Evolutionary conservation across 192 early-diverging fungal genomes (phyloP).

Genomic region (Gryganskiella cystojenkinii): DNA sequence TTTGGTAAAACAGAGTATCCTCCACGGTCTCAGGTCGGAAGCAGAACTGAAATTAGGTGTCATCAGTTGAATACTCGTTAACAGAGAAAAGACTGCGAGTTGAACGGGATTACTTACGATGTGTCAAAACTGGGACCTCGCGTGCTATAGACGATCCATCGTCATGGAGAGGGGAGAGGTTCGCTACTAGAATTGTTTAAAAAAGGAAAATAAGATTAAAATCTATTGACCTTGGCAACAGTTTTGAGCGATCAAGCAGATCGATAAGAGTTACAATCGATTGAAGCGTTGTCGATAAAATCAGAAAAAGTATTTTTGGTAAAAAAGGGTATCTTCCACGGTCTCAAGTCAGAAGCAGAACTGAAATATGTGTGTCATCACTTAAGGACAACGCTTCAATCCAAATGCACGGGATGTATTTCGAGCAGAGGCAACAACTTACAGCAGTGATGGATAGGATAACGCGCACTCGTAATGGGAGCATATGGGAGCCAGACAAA

Average conservation of each 20-base stretch:
- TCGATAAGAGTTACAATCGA: too few relatives aligned
- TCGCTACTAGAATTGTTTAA: too few relatives aligned
- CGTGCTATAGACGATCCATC: neutral
- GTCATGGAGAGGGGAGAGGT: neutral
- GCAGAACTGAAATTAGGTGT: slow-evolving; percentile 55
- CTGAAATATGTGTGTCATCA: slow-evolving; percentile 55
- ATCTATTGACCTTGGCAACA: neutral
- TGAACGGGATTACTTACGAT: slow-evolving; percentile 19
- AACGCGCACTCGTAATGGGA: too few relatives aligned
- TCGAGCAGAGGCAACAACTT: neutral
- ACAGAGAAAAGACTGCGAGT: neutral
- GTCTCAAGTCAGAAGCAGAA: slow-evolving; percentile 56
- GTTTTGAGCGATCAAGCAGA: neutral
- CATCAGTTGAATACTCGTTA: slow-evolving; percentile 33
- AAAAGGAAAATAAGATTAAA: slow-evolving; percentile 2
- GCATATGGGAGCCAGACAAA: neutral
- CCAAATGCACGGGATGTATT: too few relatives aligned
- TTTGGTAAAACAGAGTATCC: slow-evolving; percentile 49
- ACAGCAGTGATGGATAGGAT: too few relatives aligned
- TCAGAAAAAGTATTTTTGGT: slow-evolving; percentile 53
- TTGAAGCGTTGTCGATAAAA: slow-evolving; percentile 17
- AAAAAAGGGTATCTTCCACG: slow-evolving; percentile 49
- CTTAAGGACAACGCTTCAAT: neutral
- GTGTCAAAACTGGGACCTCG: neutral
- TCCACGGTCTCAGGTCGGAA: slow-evolving; percentile 55